A percentile compares a stretch with the other conserved stretches of the same genome.
These are phyloP conservation scores for Fagopyrum homotropicum DNA, from an alignment of 148 eudicot species.

Conservation along the genomic window DNA sequence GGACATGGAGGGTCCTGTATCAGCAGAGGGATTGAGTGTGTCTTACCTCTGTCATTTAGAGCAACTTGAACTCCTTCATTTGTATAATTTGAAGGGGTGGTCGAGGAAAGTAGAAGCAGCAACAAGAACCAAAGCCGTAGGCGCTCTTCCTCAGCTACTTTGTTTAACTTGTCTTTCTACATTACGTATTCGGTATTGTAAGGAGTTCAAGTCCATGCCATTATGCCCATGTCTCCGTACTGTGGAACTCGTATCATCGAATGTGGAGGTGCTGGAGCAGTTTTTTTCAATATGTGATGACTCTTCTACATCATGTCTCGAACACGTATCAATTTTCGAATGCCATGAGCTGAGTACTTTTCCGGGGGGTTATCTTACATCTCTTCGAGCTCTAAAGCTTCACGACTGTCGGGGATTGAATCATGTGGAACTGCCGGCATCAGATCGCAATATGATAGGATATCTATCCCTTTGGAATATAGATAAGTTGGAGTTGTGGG, in stretches of 20 bases:
- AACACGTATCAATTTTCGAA: neutral
- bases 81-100: neutral
- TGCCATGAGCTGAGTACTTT: neutral
- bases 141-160: neutral
- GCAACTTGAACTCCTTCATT: neutral
- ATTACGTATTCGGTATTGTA: neutral
- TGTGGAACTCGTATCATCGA: neutral
- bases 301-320: neutral
- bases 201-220: conserved; percentile 1
- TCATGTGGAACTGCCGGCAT: neutral
- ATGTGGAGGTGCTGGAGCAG: neutral
- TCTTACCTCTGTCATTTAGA: neutral
- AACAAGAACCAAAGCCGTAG: no score
- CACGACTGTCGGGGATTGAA: neutral
- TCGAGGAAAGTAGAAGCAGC: neutral
- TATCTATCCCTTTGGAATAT: neutral
- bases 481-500: conserved; percentile 3
- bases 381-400: neutral
- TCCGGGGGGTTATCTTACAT: neutral
- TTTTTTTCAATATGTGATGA: no score
- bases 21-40: neutral
- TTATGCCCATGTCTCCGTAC: neutral
- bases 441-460: neutral
- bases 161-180: neutral
- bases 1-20: neutral